Evolutionary conservation across 2,329 filamentous ascomycete genomes (phyloP).

Genomic region (Trichoderma afroharzianum): DNA sequence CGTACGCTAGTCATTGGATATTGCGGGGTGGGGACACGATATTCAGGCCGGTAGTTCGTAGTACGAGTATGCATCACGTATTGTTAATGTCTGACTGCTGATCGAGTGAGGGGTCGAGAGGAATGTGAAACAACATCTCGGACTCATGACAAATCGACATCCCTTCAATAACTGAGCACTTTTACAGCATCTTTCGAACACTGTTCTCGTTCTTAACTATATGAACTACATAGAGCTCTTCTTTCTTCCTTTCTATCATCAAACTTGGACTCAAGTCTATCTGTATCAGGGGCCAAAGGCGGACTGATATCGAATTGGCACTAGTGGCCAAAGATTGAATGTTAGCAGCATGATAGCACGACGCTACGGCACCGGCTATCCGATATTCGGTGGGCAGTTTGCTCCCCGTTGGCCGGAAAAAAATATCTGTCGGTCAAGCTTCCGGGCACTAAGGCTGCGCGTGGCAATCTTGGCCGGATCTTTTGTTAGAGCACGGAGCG

Average conservation of each 20-base stretch:
- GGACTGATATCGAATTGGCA: neutral
- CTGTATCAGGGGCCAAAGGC: neutral
- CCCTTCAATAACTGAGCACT: neutral
- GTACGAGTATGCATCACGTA: neutral
- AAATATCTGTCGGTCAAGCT: neutral
- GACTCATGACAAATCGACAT: neutral
- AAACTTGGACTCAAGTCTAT: neutral
- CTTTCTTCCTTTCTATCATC: neutral
- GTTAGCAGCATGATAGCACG: neutral
- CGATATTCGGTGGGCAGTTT: neutral
- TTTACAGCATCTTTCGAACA: neutral
- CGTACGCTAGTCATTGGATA: neutral
- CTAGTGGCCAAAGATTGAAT: neutral
- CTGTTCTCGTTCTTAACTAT: neutral
- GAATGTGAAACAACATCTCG: neutral
- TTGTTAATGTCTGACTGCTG: neutral
- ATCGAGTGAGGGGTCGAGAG: neutral
- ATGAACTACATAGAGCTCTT: neutral
- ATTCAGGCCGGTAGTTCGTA: neutral
- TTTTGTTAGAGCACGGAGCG: neutral
- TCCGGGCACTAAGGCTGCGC: constrained; percentile 5
- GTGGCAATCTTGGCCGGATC: constrained; percentile 7
- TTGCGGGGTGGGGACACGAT: neutral
- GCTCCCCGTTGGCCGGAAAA: neutral
- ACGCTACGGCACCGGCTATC: constrained; percentile 14